Evolutionary conservation across 1,284 basidiomycete genomes (phyloP).

Genomic region (Apiotrichum domesticum): DNA sequence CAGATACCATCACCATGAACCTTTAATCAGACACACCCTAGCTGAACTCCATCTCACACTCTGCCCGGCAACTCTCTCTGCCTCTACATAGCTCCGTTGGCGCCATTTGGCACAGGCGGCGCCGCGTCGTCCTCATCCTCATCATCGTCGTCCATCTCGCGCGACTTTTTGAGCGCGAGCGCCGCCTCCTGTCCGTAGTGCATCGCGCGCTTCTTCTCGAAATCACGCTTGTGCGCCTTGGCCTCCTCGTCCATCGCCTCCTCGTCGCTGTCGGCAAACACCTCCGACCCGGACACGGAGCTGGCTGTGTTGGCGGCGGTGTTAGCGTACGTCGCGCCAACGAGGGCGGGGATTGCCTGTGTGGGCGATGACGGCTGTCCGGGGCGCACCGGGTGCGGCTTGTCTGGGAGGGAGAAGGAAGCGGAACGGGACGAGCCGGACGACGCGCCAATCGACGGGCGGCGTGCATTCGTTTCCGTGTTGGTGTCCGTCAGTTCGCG

Average conservation of each 20-base stretch:
- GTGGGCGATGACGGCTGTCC: constrained; percentile 27
- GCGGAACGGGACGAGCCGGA: constrained; percentile 69
- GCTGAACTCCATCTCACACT: no score
- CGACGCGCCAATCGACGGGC: constrained; percentile 58
- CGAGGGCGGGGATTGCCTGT: constrained; percentile 51
- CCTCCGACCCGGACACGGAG: constrained; percentile 23
- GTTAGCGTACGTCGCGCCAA: constrained; percentile 42
- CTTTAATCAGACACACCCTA: no score
- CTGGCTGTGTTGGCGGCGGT: constrained; percentile 33
- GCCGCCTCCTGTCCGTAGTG: constrained; percentile 90
- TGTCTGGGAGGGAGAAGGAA: constrained; percentile 57
- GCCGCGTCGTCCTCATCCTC: constrained; percentile 17
- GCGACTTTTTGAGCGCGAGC: constrained; percentile 64
- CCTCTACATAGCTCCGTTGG: not conserved
- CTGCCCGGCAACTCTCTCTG: no score
- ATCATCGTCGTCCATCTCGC: constrained; percentile 35
- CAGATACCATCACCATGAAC: not conserved
- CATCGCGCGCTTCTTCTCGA: constrained; percentile 69
- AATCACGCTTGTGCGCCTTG: constrained; percentile 72
- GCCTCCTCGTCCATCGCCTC: constrained; percentile 88
- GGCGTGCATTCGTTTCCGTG: constrained; percentile 21
- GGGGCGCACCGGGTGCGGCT: constrained; percentile 33
- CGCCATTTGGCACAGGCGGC: not conserved
- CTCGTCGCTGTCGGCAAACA: constrained; percentile 57
- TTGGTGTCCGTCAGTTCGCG: constrained; percentile 8